Conservation (phyloP, 2,329 filamentous ascomycete genomes). For the Xylariaceae sp. region DNA sequence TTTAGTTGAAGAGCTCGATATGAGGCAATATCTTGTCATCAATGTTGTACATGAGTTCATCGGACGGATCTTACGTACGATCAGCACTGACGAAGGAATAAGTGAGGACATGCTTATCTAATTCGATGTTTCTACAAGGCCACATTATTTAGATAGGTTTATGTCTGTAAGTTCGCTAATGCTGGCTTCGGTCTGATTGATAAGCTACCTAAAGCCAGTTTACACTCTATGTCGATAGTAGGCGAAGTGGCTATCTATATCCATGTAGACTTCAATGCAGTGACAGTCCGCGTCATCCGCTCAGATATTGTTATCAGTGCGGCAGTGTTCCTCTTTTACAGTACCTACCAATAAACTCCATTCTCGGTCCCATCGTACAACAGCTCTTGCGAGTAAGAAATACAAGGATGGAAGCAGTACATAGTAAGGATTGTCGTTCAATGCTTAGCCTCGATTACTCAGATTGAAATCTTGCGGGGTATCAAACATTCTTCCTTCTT, state of each 20-base stretch:
- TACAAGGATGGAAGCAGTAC: background rate
- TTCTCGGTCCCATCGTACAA: no score
- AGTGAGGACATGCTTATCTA: no score
- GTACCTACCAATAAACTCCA: no score
- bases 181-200: constrained; percentile 12
- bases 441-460: background rate
- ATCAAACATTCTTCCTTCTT: background rate
- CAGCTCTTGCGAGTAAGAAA: background rate
- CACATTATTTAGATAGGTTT: constrained; percentile 5
- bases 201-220: constrained; percentile 7
- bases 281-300: constrained; percentile 1
- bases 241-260: background rate
- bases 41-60: no score
- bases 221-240: background rate
- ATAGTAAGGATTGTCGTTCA: background rate
- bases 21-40: no score
- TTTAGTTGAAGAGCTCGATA: no score
- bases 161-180: background rate
- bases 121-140: no score
- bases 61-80: no score
- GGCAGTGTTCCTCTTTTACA: background rate
- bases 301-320: background rate
- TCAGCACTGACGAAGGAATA: no score
- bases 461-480: background rate
- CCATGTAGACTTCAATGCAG: constrained; percentile 4